Conservation (phyloP, 257 asterid genomes). For the Solanum gandarillasii region DNA sequence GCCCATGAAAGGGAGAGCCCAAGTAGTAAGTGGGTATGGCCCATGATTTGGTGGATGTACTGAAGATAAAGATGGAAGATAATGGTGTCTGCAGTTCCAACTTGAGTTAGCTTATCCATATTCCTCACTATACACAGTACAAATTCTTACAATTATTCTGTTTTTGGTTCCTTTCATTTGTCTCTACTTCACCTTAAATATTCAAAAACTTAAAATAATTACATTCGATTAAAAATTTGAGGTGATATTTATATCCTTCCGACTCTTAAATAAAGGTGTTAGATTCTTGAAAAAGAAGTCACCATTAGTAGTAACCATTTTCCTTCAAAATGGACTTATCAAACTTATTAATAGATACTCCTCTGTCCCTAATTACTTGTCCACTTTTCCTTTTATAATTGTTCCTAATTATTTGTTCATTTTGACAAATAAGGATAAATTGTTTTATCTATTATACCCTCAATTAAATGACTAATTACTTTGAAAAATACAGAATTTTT, state of each 20-base stretch:
- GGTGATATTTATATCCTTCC: background rate
- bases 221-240: background rate
- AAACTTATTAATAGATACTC: no score
- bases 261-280: background rate
- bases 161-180: background rate
- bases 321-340: background rate
- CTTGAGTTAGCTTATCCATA: background rate
- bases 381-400: no score
- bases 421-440: no score
- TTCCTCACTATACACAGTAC: background rate
- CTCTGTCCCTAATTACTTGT: no score
- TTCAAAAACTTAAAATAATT: background rate
- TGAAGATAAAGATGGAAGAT: background rate
- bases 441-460: no score
- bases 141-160: background rate
- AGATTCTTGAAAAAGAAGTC: background rate
- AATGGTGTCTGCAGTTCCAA: background rate
- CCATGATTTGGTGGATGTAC: background rate
- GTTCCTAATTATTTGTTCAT: no score
- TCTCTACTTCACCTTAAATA: background rate
- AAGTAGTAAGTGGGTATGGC: background rate
- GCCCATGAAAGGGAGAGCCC: background rate
- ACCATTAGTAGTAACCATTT: fast-evolving
- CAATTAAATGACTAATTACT: no score
- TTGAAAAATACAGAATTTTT: no score